Base-by-base conservation (phyloP, 108 stramenopile genomes). In the Nitzschia sp. region DNA sequence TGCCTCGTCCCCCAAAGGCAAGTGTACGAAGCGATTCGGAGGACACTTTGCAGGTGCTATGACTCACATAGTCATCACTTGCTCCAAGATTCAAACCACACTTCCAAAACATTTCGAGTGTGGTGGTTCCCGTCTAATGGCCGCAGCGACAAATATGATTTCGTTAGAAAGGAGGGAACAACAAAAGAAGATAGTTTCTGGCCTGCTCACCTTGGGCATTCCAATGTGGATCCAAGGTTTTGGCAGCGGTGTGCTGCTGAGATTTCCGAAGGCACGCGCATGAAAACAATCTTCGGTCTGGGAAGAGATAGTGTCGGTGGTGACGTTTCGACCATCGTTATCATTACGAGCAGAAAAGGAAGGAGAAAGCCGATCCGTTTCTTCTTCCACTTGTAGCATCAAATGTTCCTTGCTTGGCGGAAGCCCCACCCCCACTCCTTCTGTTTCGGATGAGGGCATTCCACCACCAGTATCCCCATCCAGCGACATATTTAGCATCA, bases 181-280 rank as follows among this genome's bases (percentile, higher is more conserved):
- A n/a, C n/a, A n/a, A n/a, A n/a, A n/a, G n/a, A n/a, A n/a, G n/a
- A n/a, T n/a, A n/a, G n/a, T n/a, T n/a, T n/a, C n/a, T n/a, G n/a
- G n/a, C n/a, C n/a, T n/a, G n/a, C n/a, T n/a, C n/a, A n/a, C n/a
- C n/a, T 67, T 67, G 46, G 66, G 66, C 51, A 67, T 55, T 0
- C 66, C 66, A 31, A 67, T 29, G 24, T 67, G 48, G 21, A 67
- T 28, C 19, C 48, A n/a, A 2, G 66, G 66, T 17, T 46, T 19
- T 19, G 0, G 0, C 0, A 42, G 34, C 8, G 25, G 0, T 18
- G 19, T 38, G 46, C 27, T 17, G 26, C 34, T 53, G 64, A 0
- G 49, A 28, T 29, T 66, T 38, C 42, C 27, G 36, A 28, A 42
- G 42, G 1, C 46, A n/a, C 42, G 25, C 23, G 23, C n/a, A 24